These are phyloP conservation scores for Omphalotus guepiniiformis DNA, from an alignment of 768 basidiomycete species.

Conservation along the genomic window DNA sequence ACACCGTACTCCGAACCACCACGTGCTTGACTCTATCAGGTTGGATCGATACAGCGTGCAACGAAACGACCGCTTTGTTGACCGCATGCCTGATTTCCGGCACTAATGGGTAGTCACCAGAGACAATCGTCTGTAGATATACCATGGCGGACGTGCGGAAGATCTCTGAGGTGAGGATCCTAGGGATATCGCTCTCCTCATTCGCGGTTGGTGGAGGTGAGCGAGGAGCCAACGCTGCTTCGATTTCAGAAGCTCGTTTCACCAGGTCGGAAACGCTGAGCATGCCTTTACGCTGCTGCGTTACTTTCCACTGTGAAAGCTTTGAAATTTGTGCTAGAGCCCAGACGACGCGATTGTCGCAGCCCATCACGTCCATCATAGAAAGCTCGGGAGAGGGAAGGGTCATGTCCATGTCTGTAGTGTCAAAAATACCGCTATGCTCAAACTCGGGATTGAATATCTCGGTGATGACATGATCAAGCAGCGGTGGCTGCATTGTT, in stretches of 20 bases:
- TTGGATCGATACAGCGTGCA: constrained; percentile 35
- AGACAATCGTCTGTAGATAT: constrained; percentile 74
- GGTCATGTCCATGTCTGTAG: constrained; percentile 15
- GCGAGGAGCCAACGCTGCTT: constrained; percentile 25
- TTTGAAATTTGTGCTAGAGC: constrained; percentile 71
- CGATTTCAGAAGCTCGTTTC: constrained; percentile 47
- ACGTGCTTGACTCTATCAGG: constrained; percentile 33
- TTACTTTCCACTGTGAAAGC: constrained; percentile 64
- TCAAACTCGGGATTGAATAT: constrained; percentile 46
- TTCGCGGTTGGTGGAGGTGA: constrained; percentile 12
- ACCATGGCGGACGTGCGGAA: constrained; percentile 74
- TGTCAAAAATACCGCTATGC: constrained; percentile 33
- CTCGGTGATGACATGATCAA: constrained; percentile 49
- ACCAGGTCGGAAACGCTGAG: constrained; percentile 64
- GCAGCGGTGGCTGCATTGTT: constrained; percentile 53
- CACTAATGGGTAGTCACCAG: constrained; percentile 64
- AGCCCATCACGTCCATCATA: constrained; percentile 86
- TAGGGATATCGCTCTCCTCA: constrained; percentile 28
- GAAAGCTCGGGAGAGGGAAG: constrained; percentile 45
- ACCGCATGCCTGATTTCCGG: constrained; percentile 58
- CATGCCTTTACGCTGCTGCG: constrained; percentile 30
- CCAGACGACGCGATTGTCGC: constrained; percentile 75
- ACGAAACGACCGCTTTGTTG: constrained; percentile 45
- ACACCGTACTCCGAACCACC: constrained; percentile 75
- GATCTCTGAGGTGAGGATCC: constrained; percentile 47